Evolutionary conservation across 75 land plant species (phyloP), one percentile per base, ranked within the genome.

Genomic region (Pseudotsuga menziesii): DNA sequence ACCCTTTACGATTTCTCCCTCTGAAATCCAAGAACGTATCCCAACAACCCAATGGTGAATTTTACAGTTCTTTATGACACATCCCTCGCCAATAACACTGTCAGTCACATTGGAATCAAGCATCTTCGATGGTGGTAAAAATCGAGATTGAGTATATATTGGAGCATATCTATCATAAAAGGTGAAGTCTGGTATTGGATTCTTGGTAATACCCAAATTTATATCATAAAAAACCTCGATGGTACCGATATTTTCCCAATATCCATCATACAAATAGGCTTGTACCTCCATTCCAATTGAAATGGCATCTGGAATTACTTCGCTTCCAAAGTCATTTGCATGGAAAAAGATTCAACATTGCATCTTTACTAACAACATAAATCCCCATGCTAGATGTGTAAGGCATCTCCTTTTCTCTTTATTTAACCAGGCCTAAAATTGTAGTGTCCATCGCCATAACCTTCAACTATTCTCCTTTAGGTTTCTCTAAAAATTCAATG

Each of bases 191-290:
- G 87, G 81, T 36, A 84, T 44, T 76, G 91, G 82, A 80, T 81
- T 91, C 80, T 82, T 86, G 2, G 89, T 91, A 76, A 82, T 81
- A 11, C 84, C 93, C 75, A 95, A 72, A 70, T 95, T 95, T 54
- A 93, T 93, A 57, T 88, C 76, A 84, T 95, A 92, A 76, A 89
- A 95, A 5, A 93, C 95, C 75, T 86, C 86, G 70, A 95, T 95
- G 59, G 83, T 95, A 56, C 91, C 86, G 56, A 95, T 88, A 56
- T 90, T 93, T 59, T 92, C 98, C 98, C 98, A 95, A 72, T 95
- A 88, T 19, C 95, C 95, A 79, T 92, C 89, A 81, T 80, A 92
- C 20, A 84, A 29, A 67, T 85, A 86, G 27, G 93, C 90, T 80
- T 91, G 85, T 15, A 29, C 97, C 87, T 78, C 89, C 93, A 92